Conservation (phyloP, 1,284 basidiomycete species). For the Rhodotorula sp. region DNA sequence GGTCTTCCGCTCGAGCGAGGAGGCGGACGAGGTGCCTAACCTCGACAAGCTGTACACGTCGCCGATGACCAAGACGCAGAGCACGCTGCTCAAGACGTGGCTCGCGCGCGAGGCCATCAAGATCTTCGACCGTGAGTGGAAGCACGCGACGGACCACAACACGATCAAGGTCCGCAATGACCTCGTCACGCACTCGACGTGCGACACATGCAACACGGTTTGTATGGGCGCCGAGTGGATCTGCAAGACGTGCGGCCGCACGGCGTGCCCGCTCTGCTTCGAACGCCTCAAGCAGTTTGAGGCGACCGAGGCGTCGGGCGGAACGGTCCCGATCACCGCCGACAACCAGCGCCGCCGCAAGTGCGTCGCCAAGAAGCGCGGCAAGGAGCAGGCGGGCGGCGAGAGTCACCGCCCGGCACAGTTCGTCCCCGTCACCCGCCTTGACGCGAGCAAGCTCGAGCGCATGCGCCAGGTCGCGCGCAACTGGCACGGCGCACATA, state of each 20-base stretch:
- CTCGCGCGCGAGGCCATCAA: slow-evolving; percentile 71
- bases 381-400: slow-evolving; percentile 2
- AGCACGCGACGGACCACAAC: slow-evolving; percentile 64
- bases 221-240: slow-evolving; percentile 87
- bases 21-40: slow-evolving; percentile 14
- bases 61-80: slow-evolving; percentile 44
- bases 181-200: slow-evolving; percentile 56
- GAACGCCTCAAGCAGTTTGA: slow-evolving; percentile 53
- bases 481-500: slow-evolving; percentile 13
- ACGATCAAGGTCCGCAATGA: slow-evolving; percentile 73
- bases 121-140: slow-evolving; percentile 66
- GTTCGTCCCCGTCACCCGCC: slow-evolving; percentile 21
- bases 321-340: not conserved
- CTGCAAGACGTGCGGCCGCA: slow-evolving; percentile 83
- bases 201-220: slow-evolving; percentile 59
- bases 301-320: not conserved
- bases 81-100: slow-evolving; percentile 53
- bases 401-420: not conserved
- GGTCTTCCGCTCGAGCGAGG: slow-evolving; percentile 3
- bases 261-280: slow-evolving; percentile 77
- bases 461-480: not conserved
- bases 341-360: slow-evolving; percentile 29
- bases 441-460: slow-evolving; percentile 16
- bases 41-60: slow-evolving; percentile 42
- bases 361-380: slow-evolving; percentile 36